Evolutionary conservation across 768 basidiomycete species (phyloP), one percentile per base, ranked within the genome.

Genomic region (Phlebiopsis flavidoalba): DNA sequence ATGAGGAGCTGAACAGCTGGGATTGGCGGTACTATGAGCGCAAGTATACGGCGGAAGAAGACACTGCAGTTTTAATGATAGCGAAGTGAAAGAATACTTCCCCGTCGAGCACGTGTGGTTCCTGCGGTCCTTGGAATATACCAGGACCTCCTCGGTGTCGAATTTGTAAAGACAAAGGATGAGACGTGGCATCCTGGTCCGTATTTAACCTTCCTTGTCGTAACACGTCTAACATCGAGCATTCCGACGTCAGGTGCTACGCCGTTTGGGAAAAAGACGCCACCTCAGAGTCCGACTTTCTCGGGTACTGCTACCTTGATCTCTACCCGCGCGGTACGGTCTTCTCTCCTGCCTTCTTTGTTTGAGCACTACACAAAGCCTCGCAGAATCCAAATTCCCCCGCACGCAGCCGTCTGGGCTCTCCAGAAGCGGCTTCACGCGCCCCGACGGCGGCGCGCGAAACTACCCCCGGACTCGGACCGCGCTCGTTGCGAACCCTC

Each of bases 401-500:
- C 48, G n/a, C 48, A 49, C 11, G 48, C 48, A 19, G 48, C 48
- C 5, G 48, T 49, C 48, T 49, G 48, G 48, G 48, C 19, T 26
- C 48, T 49, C 11, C 12, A 15, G 10, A 74, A 85, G n/a, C 0
- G 89, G 91, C 14, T 87, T 86, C 67, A 77, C 81, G 48, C 77
- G 73, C 26, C 61, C 80, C 0, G 73, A 82, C 58, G 86, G 84
- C 47, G 79, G 84, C 47, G 79, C 78, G 53, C 81, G 88, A 24
- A 78, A 78, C 67, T 92, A 91, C 70, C 91, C 91, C 2, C n/a
- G n/a, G n/a, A 71, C 91, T n/a, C n/a, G n/a, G 52, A 73, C 86
- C 0, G 88, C 88, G 2, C 94, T 94, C 91, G 93, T 94, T 8
- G 91, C 93, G 40, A 94, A 93, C 71, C n/a, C 81, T 95, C 11